A percentile compares a stretch with the other conserved stretches of the same genome.
phyloP scores from a whole-genome alignment of 345 rosid genomes.

The Sonneratia alba region DNA sequence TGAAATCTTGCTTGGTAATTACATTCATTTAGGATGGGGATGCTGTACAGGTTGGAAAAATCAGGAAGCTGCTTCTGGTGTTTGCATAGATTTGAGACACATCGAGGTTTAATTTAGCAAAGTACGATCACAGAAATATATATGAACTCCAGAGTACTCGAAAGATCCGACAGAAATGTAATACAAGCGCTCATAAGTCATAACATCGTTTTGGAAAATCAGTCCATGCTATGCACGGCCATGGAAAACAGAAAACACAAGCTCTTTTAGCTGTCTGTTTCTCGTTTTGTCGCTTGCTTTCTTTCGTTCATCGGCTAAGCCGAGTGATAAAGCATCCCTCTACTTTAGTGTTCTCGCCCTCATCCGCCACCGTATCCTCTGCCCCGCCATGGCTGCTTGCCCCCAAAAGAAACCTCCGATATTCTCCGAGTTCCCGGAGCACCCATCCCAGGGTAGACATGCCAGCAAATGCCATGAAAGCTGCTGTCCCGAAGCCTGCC shows the following conservation, averaged over 20 bases:
- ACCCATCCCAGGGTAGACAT: slow-evolving; percentile 22
- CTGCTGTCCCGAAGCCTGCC: slow-evolving; percentile 26
- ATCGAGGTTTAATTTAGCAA: no score
- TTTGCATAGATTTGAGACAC: no score
- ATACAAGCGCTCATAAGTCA: no score
- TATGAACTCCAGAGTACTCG: no score
- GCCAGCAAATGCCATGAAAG: slow-evolving; percentile 26
- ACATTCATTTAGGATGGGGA: no score
- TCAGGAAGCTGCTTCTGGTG: no score
- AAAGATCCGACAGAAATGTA: no score
- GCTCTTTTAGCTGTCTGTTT: background rate
- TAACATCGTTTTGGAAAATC: no score
- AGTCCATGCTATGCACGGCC: no score
- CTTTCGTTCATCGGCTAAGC: background rate
- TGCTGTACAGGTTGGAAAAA: no score
- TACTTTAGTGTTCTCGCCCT: background rate
- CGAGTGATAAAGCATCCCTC: background rate
- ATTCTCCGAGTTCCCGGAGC: slow-evolving; percentile 10
- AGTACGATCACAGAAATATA: no score
- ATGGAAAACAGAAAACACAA: background rate
- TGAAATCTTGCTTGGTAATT: no score
- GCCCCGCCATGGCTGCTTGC: slow-evolving; percentile 9
- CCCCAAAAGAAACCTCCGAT: slow-evolving; percentile 7
- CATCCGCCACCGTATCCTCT: slow-evolving; percentile 6
- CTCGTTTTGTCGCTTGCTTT: background rate